Evolutionary conservation across 352 stramenopile species (phyloP), one percentile per base, ranked within the genome.

Genomic region (Pythium aphanidermatum): DNA sequence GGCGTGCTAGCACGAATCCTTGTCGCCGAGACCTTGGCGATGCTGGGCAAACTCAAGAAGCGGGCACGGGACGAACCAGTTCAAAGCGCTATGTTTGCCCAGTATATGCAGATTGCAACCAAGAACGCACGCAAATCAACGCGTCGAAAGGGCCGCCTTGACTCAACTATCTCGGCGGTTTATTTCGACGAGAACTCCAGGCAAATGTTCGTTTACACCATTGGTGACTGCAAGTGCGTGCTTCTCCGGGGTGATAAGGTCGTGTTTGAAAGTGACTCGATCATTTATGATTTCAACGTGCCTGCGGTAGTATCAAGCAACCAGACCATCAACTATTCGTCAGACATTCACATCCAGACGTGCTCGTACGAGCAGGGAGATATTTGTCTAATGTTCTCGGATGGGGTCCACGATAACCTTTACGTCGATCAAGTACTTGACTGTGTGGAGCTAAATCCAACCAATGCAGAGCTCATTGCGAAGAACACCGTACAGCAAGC

Each of bases 261-360:
- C 39, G 68, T 92, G 38, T 94, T 92, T 39, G 82, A 94, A 53
- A 92, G 79, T 50, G 82, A 94, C 58, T 90, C 82, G 16, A 89
- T 92, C 46, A 86, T 94, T 49, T 94, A 94, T 70, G 82, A 92
- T 57, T 94, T 94, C 63, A 94, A 94, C 52, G 83, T 94, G 16
- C 83, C 83, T 0, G 83, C 83, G 0, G 83, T 94, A 26, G 83
- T 94, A 7, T 91, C 77, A 13, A 94, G 73, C 52, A 88, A 92
- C 57, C 71, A 90, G 49, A 55, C 77, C 5, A 90, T 92, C 46
- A 91, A 92, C 60, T 94, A 92, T 47, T 50, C 60, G 1, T 66
- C 65, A 14, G 71, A 85, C 11, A 66, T 90, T 33, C 60, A 85
- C 47, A 70, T 94, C 35, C 75, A 94, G 66, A 72, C 64, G 13